Conservation (phyloP, 75 land plant species). For the Cunninghamia lanceolata region DNA sequence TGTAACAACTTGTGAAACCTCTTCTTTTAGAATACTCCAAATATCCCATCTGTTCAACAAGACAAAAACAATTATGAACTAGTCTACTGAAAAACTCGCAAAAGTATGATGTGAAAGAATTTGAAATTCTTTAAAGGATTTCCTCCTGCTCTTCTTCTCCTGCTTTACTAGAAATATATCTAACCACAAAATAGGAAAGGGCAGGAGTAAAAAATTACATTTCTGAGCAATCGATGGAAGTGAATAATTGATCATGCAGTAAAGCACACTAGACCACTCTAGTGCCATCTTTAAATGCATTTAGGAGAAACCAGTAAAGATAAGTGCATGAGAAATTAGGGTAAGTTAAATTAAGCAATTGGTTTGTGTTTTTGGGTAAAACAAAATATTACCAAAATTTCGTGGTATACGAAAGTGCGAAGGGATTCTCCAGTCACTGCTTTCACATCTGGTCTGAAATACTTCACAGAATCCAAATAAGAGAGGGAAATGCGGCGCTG, state of each 20-base stretch:
- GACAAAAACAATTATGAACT: neutral
- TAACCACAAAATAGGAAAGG: neutral
- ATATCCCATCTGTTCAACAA: conserved; percentile 56
- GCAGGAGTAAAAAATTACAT: neutral
- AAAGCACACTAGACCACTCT: neutral
- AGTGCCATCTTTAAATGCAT: neutral
- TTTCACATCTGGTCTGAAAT: conserved; percentile 90
- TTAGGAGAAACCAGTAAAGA: neutral
- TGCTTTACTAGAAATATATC: neutral
- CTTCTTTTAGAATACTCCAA: conserved; percentile 67
- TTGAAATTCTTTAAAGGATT: neutral
- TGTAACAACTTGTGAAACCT: conserved; percentile 72
- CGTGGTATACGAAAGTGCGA: conserved; percentile 96
- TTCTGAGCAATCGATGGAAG: neutral
- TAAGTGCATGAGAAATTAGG: neutral
- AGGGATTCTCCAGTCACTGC: conserved; percentile 88
- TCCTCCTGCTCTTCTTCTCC: neutral
- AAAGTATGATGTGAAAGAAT: neutral
- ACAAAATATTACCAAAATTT: conserved; percentile 61
- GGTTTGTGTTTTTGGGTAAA: neutral
- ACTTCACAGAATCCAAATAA: conserved; percentile 93
- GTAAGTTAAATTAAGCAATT: neutral
- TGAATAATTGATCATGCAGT: neutral
- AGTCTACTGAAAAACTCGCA: neutral
- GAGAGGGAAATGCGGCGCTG: conserved; percentile 93